A percentile compares a stretch with the other conserved stretches of the same genome.
Conservation (phyloP, 768 basidiomycete species). For the Lentinula edodes region DNA sequence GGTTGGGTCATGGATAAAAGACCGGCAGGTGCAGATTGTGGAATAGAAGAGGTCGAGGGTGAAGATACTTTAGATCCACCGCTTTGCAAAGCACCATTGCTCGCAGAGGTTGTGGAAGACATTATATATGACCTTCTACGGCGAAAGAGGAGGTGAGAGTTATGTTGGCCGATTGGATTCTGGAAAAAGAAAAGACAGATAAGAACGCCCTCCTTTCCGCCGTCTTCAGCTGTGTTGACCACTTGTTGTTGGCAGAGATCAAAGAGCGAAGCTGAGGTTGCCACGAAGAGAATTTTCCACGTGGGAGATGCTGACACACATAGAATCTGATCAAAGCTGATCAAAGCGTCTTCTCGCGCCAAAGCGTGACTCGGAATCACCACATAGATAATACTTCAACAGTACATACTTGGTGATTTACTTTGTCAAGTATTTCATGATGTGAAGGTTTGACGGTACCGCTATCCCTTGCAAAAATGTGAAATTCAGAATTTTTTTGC, state of each 20-base stretch:
- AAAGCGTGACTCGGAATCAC: too few species aligned
- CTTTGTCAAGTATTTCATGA: too few species aligned
- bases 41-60: slow-evolving; percentile 25
- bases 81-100: background rate
- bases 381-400: too few species aligned
- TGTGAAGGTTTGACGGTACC: too few species aligned
- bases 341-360: too few species aligned
- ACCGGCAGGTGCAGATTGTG: slow-evolving; percentile 52
- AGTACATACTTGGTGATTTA: too few species aligned
- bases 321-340: too few species aligned
- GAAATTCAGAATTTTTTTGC: too few species aligned
- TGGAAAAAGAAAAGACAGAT: background rate
- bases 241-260: too few species aligned
- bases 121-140: background rate
- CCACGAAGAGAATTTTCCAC: background rate
- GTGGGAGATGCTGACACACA: background rate
- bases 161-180: background rate
- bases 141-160: background rate
- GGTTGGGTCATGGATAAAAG: slow-evolving; percentile 75
- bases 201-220: background rate
- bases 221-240: background rate
- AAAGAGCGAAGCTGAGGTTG: background rate
- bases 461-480: too few species aligned
- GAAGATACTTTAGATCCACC: slow-evolving; percentile 1
- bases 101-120: background rate